Evolutionary conservation across 768 basidiomycete genomes (phyloP).

Genomic region (Termitomyces sp.): DNA sequence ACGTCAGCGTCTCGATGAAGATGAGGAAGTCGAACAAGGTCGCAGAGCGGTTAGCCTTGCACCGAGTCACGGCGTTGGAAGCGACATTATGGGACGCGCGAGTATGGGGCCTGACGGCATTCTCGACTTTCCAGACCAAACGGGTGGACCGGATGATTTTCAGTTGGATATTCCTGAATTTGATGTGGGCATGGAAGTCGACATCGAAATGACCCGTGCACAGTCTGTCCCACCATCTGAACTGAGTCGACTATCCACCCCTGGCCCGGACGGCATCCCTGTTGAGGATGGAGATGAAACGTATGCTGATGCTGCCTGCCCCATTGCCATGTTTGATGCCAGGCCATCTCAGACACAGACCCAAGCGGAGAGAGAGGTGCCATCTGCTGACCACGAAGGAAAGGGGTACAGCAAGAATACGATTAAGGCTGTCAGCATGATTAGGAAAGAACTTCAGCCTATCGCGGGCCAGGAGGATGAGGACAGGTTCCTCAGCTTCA

Average conservation of each 20-base stretch:
- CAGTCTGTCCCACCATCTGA: slow-evolving; percentile 52
- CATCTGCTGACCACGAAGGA: slow-evolving; percentile 43
- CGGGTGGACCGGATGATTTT: slow-evolving; percentile 57
- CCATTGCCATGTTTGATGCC: slow-evolving; percentile 77
- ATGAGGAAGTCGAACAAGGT: slow-evolving; percentile 65
- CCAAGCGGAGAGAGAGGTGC: slow-evolving; percentile 36
- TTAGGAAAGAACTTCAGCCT: slow-evolving; percentile 68
- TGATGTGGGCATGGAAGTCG: slow-evolving; percentile 30
- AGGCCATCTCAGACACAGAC: slow-evolving; percentile 46
- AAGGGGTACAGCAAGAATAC: slow-evolving; percentile 89
- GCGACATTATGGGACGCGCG: slow-evolving; percentile 47
- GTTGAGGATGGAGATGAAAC: slow-evolving; percentile 56
- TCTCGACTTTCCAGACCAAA: slow-evolving; percentile 60
- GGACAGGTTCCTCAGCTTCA: slow-evolving; percentile 73
- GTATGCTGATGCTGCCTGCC: slow-evolving; percentile 67
- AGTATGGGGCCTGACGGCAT: slow-evolving; percentile 52
- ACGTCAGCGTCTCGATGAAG: slow-evolving; percentile 51
- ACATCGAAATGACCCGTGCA: slow-evolving; percentile 31
- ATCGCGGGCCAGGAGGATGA: slow-evolving; percentile 36
- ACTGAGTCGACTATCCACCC: slow-evolving; percentile 62
- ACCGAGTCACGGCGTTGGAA: slow-evolving; percentile 52
- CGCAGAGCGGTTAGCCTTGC: slow-evolving; percentile 64
- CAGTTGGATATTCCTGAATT: slow-evolving; percentile 63
- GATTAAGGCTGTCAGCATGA: slow-evolving; percentile 70
- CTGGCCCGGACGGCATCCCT: slow-evolving; percentile 47